Evolutionary conservation across 495 filamentous ascomycete species (phyloP).

Genomic region (Aspergillus mulundensis): DNA sequence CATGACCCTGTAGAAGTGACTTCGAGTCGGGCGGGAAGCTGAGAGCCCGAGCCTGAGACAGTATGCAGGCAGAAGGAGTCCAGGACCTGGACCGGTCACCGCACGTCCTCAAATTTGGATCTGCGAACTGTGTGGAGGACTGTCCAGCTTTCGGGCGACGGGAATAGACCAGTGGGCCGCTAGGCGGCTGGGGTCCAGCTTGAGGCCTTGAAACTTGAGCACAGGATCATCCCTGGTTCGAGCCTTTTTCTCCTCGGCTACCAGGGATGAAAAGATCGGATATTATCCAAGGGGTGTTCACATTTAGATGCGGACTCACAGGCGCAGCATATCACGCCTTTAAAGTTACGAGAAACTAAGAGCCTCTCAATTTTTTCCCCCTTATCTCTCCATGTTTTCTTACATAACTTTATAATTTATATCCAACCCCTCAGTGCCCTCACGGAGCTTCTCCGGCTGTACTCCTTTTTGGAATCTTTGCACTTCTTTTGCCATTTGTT

Average conservation of each 20-base stretch:
- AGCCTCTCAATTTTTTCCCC: neutral
- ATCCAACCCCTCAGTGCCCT: neutral
- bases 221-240: constrained; percentile 8
- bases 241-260: neutral
- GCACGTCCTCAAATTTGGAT: constrained; percentile 24
- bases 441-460: constrained; percentile 6
- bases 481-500: constrained; percentile 9
- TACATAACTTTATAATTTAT: neutral
- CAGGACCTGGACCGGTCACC: too few relatives aligned
- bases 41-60: too few relatives aligned
- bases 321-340: neutral
- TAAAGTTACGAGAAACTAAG: neutral
- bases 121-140: constrained; percentile 27
- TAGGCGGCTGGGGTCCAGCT: constrained; percentile 11
- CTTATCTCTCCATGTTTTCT: neutral
- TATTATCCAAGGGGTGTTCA: neutral
- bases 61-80: too few relatives aligned
- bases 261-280: neutral
- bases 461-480: constrained; percentile 10
- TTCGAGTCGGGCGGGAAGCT: neutral
- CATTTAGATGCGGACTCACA: neutral
- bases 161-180: constrained; percentile 17
- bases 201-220: neutral
- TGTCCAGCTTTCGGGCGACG: constrained; percentile 13
- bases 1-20: neutral